These are phyloP conservation scores for Globisporangium yorkense DNA, from an alignment of 352 stramenopile species.

Conservation along the genomic window DNA sequence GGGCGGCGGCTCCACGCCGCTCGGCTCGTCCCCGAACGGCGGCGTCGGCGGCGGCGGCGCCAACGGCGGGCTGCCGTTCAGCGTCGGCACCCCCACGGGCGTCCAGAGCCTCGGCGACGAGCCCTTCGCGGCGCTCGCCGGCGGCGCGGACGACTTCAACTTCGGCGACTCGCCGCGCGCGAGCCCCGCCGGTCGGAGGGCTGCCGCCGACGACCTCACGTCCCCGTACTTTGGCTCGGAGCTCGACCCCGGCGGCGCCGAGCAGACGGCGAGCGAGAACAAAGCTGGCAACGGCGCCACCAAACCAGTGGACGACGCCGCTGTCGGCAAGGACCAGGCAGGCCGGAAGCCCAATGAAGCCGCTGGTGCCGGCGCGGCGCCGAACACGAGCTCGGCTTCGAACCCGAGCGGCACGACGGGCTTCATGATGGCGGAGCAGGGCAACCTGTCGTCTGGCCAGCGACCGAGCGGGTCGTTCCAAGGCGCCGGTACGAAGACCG, in stretches of 20 bases:
- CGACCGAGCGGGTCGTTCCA: conserved; percentile 10
- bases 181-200: conserved; percentile 9
- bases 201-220: conserved; percentile 26
- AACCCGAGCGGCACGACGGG: conserved; percentile 5
- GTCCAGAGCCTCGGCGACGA: conserved; percentile 80
- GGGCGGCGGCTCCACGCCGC: conserved; percentile 50
- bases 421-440: conserved; percentile 18
- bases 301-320: conserved; percentile 17
- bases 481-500: conserved; percentile 2
- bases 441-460: conserved; percentile 4
- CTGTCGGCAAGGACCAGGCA: conserved; percentile 19
- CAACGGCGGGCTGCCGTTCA: conserved; percentile 54
- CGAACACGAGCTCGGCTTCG: conserved; percentile 7
- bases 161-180: conserved; percentile 77
- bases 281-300: conserved; percentile 22
- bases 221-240: conserved; percentile 68
- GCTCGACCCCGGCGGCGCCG: conserved; percentile 24
- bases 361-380: conserved; percentile 13
- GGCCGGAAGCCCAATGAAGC: conserved; percentile 17
- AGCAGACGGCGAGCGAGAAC: conserved; percentile 30
- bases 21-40: conserved; percentile 62
- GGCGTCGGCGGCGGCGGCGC: conserved; percentile 21
- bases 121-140: conserved; percentile 44
- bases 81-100: conserved; percentile 77
- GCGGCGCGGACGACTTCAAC: conserved; percentile 61